phyloP scores from a whole-genome alignment of 805 yeast genomes.

The Komagataella phaffii region DNA sequence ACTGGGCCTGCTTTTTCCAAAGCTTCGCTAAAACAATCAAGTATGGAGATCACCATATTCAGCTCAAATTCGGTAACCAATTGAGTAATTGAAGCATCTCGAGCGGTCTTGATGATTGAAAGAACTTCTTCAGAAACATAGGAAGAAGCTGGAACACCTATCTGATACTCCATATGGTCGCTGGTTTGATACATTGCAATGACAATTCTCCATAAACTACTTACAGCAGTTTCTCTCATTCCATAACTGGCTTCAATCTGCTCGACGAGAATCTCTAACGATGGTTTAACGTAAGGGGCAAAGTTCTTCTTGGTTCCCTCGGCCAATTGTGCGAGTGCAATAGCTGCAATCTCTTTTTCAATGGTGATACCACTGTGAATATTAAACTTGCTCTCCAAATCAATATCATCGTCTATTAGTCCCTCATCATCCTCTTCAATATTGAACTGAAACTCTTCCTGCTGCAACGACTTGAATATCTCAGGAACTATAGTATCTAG shows the following conservation, averaged over 20 bases:
- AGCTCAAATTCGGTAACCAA: conserved; percentile 76
- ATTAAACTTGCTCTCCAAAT: conserved; percentile 57
- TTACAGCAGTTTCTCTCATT: conserved; percentile 76
- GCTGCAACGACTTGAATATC: conserved; percentile 70
- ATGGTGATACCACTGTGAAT: conserved; percentile 92
- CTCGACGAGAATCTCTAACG: conserved; percentile 47
- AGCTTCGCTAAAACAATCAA: conserved; percentile 63
- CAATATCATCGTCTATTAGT: conserved; percentile 46
- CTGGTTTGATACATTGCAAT: conserved; percentile 50
- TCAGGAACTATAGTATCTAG: conserved; percentile 74
- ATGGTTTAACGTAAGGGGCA: conserved; percentile 60
- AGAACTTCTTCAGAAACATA: conserved; percentile 46
- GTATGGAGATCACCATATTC: conserved; percentile 64
- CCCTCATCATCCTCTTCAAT: conserved; percentile 35
- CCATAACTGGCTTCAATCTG: conserved; percentile 84
- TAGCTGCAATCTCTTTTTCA: conserved; percentile 92
- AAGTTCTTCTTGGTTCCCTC: conserved; percentile 74
- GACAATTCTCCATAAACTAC: conserved; percentile 72
- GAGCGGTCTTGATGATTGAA: conserved; percentile 48
- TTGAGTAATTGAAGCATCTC: conserved; percentile 48
- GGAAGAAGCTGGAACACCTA: conserved; percentile 48
- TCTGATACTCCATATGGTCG: conserved; percentile 37
- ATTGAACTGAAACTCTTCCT: conserved; percentile 69
- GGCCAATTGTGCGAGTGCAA: conserved; percentile 81
- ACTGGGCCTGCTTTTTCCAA: conserved; percentile 61